Percentiles rank a stretch among this genome's conserved stretches.
Evolutionary conservation across 768 basidiomycete species (phyloP).

Genomic region (Multifurca ochricompacta): DNA sequence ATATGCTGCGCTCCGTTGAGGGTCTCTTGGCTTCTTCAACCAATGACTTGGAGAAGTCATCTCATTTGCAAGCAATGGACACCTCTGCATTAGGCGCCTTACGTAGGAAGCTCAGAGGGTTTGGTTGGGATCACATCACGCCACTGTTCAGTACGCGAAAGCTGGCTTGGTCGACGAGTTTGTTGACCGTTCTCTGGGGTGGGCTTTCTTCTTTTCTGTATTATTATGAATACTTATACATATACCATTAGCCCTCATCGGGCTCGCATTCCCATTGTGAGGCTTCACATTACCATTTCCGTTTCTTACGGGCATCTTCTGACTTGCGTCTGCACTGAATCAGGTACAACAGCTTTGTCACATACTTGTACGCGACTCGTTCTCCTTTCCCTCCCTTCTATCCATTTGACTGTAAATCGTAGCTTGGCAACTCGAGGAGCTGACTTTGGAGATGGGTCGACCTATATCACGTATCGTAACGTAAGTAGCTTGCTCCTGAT

Average conservation of each 20-base stretch:
- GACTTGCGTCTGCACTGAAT: background rate
- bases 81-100: conserved; percentile 33
- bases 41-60: conserved; percentile 13
- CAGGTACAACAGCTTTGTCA: conserved; percentile 46
- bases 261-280: conserved; percentile 65
- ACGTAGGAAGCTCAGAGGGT: conserved; percentile 32
- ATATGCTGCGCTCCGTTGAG: conserved; percentile 34
- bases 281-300: conserved; percentile 16
- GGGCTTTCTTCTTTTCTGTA: background rate
- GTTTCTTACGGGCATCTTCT: background rate
- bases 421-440: conserved; percentile 62
- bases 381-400: no score
- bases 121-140: conserved; percentile 38
- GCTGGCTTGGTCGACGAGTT: conserved; percentile 42
- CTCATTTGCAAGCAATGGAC: conserved; percentile 25
- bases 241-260: conserved; percentile 64
- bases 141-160: conserved; percentile 44
- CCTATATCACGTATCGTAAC: conserved; percentile 69
- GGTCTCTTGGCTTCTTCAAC: conserved; percentile 3
- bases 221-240: background rate
- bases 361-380: conserved; percentile 38
- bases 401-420: conserved; percentile 8
- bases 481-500: conserved; percentile 28
- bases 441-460: conserved; percentile 58
- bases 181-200: conserved; percentile 51